phyloP scores from a whole-genome alignment of 495 filamentous ascomycete genomes.

The Aspergillus hancockii region DNA sequence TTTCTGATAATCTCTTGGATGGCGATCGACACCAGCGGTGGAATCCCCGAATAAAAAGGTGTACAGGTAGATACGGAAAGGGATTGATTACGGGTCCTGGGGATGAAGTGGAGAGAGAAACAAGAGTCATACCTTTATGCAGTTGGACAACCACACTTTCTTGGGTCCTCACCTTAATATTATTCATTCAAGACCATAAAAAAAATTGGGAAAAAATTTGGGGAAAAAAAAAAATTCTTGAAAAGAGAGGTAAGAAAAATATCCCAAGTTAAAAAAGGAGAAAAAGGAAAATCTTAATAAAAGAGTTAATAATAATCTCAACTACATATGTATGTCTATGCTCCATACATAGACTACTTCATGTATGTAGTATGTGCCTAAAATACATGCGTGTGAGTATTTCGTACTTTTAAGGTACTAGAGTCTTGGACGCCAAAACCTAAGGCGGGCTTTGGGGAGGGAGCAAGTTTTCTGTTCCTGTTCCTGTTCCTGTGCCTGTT shows the following conservation, averaged over 20 bases:
- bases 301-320: not conserved
- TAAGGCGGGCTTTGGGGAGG: too few relatives aligned
- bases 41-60: not conserved
- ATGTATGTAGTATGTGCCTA: too few relatives aligned
- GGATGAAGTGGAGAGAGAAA: constrained; percentile 4
- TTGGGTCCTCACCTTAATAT: not conserved
- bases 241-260: not conserved
- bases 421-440: too few relatives aligned
- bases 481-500: not conserved
- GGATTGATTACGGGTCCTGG: constrained; percentile 10
- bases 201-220: not conserved
- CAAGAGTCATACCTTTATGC: too few relatives aligned
- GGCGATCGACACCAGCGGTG: not conserved
- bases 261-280: not conserved
- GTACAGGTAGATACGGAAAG: constrained; percentile 18
- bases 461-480: not conserved
- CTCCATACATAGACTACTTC: not conserved
- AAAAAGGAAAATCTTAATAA: not conserved
- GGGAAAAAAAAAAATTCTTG: constrained; percentile 1
- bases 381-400: too few relatives aligned
- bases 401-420: constrained; percentile 8
- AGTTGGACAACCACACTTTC: not conserved
- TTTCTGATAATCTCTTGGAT: not conserved
- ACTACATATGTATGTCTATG: constrained; percentile 14
- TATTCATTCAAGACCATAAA: not conserved